phyloP scores from a whole-genome alignment of 345 rosid genomes.

The Populus alba region DNA sequence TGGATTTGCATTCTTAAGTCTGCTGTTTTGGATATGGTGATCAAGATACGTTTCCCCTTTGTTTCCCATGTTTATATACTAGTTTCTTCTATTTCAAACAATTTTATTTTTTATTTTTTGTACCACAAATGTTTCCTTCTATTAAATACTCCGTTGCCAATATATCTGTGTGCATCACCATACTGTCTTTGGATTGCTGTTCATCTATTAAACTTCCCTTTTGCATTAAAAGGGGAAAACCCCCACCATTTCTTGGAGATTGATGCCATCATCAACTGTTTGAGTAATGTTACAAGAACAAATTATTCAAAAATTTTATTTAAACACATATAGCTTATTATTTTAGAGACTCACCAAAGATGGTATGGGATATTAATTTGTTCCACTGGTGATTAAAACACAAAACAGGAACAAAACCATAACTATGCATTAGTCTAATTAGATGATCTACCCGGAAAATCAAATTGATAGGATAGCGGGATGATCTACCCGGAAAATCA shows the following conservation, averaged over 20 bases:
- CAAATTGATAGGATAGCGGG: too few species aligned
- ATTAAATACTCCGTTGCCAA: not conserved
- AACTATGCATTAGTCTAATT: not conserved
- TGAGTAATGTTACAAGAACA: not conserved
- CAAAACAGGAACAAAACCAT: not conserved
- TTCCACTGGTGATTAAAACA: not conserved
- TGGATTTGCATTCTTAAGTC: constrained; percentile 1
- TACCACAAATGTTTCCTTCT: constrained; percentile 18
- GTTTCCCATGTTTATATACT: constrained; percentile 1
- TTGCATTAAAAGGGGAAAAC: not conserved
- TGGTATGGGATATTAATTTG: not conserved
- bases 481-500: too few species aligned
- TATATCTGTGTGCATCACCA: not conserved
- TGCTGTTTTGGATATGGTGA: constrained; percentile 8
- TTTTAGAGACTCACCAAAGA: too few species aligned
- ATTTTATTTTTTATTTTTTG: not conserved
- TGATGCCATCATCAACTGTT: too few species aligned
- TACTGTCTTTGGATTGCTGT: not conserved
- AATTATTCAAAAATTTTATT: too few species aligned
- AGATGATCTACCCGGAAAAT: too few species aligned
- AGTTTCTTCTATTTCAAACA: not conserved
- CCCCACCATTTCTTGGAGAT: too few species aligned
- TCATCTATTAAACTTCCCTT: not conserved
- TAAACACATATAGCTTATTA: too few species aligned
- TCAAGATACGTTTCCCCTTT: constrained; percentile 2